Conservation (phyloP, 768 basidiomycete genomes). For the Termitomyces sp. region DNA sequence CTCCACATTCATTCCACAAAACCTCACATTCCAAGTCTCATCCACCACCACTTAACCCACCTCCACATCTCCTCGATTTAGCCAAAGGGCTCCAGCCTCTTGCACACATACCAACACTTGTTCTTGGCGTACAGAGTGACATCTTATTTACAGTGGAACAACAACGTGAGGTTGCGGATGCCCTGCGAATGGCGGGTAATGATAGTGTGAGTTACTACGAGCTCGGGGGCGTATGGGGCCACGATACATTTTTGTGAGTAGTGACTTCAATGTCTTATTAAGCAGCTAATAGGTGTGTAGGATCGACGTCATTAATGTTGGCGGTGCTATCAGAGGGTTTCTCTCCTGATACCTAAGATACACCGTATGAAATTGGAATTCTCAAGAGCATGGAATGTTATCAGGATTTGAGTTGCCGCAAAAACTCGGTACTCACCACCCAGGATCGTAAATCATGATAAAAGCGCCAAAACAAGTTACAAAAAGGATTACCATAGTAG, state of each 20-base stretch:
- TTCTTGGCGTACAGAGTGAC: conserved; percentile 95
- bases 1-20: conserved; percentile 22
- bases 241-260: conserved; percentile 92
- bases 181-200: conserved; percentile 87
- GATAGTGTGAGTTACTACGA: conserved; percentile 91
- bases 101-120: conserved; percentile 68
- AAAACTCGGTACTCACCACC: background rate
- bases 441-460: too few species aligned
- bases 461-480: background rate
- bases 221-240: conserved; percentile 98
- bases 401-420: background rate
- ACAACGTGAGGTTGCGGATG: conserved; percentile 91
- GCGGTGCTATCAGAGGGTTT: conserved; percentile 14
- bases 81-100: conserved; percentile 76
- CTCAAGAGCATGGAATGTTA: background rate
- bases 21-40: conserved; percentile 63
- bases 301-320: conserved; percentile 15
- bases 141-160: conserved; percentile 97
- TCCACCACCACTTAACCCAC: conserved; percentile 65
- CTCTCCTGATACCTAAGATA: conserved; percentile 7
- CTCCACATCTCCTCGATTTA: conserved; percentile 72
- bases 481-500: background rate
- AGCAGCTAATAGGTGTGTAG: background rate
- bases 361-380: background rate
- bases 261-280: background rate